Evolutionary conservation across 768 basidiomycete species (phyloP).

Genomic region (Tulasnella sp.): DNA sequence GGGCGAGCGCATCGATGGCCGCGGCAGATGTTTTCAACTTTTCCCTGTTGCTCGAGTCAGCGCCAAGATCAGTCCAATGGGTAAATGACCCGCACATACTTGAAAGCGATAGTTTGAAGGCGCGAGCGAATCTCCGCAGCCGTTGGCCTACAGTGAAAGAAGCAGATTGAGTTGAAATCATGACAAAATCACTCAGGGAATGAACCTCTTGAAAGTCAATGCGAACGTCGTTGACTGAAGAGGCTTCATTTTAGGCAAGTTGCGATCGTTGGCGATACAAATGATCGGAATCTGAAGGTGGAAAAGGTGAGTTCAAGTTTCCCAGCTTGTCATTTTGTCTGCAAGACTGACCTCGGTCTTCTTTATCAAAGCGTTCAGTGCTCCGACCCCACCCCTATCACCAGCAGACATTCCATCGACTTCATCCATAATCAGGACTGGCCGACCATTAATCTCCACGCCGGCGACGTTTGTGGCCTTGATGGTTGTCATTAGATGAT

Average conservation of each 20-base stretch:
- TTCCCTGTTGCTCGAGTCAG: conserved; percentile 42
- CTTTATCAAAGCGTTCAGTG: conserved; percentile 81
- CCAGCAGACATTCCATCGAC: conserved; percentile 99
- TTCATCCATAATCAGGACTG: conserved; percentile 97
- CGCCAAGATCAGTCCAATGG: neutral
- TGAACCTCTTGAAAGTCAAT: conserved; percentile 67
- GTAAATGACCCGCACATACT: conserved; percentile 37
- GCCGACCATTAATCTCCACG: conserved; percentile 60
- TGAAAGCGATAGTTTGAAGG: conserved; percentile 78
- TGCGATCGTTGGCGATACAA: conserved; percentile 88
- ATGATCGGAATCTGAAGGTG: conserved; percentile 77
- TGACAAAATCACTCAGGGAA: conserved; percentile 16
- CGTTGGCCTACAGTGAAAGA: conserved; percentile 46
- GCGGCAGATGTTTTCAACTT: conserved; percentile 85
- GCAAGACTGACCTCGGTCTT: conserved; percentile 59
- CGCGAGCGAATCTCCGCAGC: conserved; percentile 69
- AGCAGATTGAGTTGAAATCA: neutral
- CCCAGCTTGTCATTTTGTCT: neutral
- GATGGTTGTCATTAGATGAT: neutral
- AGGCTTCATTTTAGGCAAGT: conserved; percentile 86
- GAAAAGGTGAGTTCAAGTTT: neutral
- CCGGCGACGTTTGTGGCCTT: conserved; percentile 57
- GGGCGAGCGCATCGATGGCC: conserved; percentile 84
- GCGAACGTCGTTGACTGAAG: conserved; percentile 57
- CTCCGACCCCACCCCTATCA: conserved; percentile 93